Percentiles rank a stretch among this genome's conserved stretches.
Evolutionary conservation across 176 grass and related monocot species (phyloP).

Genomic region (Panicum miliaceum): DNA sequence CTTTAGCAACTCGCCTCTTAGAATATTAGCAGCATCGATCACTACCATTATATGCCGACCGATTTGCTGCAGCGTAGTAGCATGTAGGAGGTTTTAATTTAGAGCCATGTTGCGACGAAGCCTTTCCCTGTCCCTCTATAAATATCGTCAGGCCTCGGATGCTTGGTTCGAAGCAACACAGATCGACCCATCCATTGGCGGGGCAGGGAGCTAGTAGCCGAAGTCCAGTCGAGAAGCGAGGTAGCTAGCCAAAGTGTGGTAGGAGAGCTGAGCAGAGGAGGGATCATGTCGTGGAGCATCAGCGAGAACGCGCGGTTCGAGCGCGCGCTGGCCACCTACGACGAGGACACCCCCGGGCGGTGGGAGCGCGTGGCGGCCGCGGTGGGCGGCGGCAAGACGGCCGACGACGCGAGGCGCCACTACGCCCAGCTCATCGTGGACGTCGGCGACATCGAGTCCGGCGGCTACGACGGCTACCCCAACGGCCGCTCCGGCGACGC

Average conservation of each 20-base stretch:
- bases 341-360: conserved; percentile 42
- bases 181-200: too few relatives aligned
- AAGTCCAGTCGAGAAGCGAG: neutral
- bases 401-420: conserved; percentile 59
- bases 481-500: neutral
- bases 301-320: conserved; percentile 67
- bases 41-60: neutral
- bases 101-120: conserved; percentile 28
- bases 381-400: conserved; percentile 67
- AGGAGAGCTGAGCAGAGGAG: neutral
- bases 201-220: too few relatives aligned
- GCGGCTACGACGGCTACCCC: neutral
- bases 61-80: conserved; percentile 14
- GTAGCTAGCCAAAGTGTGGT: neutral
- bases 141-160: neutral
- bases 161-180: conserved; percentile 23
- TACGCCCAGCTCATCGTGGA: conserved; percentile 47
- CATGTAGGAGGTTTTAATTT: conserved; percentile 11
- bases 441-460: conserved; percentile 48
- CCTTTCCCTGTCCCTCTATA: conserved; percentile 38
- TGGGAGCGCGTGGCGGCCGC: conserved; percentile 63
- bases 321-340: conserved; percentile 58
- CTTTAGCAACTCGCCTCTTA: conserved; percentile 45
- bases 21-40: conserved; percentile 26
- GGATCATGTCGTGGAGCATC: conserved; percentile 43